phyloP scores from a whole-genome alignment of 83 land plant species.

The Thuja plicata region DNA sequence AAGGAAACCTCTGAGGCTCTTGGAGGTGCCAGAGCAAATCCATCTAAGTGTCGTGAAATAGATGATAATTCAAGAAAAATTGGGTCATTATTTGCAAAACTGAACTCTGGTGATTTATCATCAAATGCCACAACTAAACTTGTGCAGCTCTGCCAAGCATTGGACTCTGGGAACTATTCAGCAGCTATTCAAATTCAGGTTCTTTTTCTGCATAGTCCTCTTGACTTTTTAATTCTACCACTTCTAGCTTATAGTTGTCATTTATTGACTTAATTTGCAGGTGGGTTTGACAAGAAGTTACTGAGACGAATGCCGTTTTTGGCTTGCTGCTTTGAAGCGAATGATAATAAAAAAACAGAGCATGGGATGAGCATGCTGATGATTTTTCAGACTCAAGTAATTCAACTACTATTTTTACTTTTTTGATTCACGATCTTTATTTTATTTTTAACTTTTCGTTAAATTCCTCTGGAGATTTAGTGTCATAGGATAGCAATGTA shows the following conservation, averaged over 20 bases:
- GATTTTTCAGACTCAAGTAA: not conserved
- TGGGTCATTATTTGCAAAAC: slow-evolving; percentile 84
- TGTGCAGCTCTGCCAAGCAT: slow-evolving; percentile 80
- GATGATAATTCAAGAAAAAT: slow-evolving; percentile 94
- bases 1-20: slow-evolving; percentile 82
- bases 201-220: not conserved
- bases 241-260: not conserved
- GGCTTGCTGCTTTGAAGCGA: slow-evolving; percentile 87
- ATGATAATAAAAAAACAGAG: slow-evolving; percentile 82
- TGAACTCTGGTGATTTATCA: slow-evolving; percentile 87
- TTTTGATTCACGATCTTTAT: not conserved
- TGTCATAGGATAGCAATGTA: not conserved
- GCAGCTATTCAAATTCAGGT: slow-evolving; percentile 92
- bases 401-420: not conserved
- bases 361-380: slow-evolving; percentile 24
- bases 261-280: slow-evolving; percentile 26
- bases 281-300: slow-evolving; percentile 87
- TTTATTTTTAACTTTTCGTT: not conserved
- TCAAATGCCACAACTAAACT: slow-evolving; percentile 84
- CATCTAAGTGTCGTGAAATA: slow-evolving; percentile 81
- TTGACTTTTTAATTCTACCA: not conserved
- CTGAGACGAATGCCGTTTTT: slow-evolving; percentile 96
- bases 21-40: slow-evolving; percentile 81
- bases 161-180: slow-evolving; percentile 71
- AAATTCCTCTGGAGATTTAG: not conserved